Conservation (phyloP, 106 monocot species). For the Hemerocallis citrina region DNA sequence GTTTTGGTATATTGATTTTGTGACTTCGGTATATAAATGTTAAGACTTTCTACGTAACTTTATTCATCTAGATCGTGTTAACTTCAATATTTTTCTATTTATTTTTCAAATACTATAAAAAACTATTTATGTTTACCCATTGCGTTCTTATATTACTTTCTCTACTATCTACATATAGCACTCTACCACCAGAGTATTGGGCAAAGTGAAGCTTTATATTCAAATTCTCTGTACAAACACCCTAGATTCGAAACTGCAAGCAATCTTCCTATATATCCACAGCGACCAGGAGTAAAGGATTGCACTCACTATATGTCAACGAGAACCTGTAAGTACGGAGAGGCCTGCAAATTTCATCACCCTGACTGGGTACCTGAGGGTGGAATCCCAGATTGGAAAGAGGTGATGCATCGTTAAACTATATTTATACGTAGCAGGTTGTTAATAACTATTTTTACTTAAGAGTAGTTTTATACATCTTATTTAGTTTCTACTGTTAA, state of each 20-base stretch:
- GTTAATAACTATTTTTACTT: constrained; percentile 7
- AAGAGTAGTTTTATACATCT: no score
- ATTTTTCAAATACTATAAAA: not conserved
- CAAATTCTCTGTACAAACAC: constrained; percentile 71
- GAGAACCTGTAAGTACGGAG: constrained; percentile 94
- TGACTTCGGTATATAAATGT: no score
- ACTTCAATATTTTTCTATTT: not conserved
- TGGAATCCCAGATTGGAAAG: constrained; percentile 96
- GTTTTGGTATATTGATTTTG: no score
- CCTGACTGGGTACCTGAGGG: constrained; percentile 89
- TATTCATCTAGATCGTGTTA: no score
- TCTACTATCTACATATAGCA: constrained; percentile 86
- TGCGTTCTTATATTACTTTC: constrained; percentile 48
- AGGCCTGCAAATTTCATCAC: constrained; percentile 85
- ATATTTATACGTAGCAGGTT: constrained; percentile 19
- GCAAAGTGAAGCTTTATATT: constrained; percentile 71
- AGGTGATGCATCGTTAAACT: constrained; percentile 63
- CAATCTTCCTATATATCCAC: constrained; percentile 85
- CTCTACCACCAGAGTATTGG: constrained; percentile 73
- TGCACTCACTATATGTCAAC: constrained; percentile 98
- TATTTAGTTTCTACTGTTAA: no score
- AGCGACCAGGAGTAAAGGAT: constrained; percentile 84
- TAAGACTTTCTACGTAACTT: no score
- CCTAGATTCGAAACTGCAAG: constrained; percentile 71
- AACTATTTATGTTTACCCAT: constrained; percentile 3